A percentile compares a stretch with the other conserved stretches of the same genome.
These are phyloP conservation scores for Moesziomyces antarcticus DNA, from an alignment of 1,284 basidiomycete species.

Conservation along the genomic window DNA sequence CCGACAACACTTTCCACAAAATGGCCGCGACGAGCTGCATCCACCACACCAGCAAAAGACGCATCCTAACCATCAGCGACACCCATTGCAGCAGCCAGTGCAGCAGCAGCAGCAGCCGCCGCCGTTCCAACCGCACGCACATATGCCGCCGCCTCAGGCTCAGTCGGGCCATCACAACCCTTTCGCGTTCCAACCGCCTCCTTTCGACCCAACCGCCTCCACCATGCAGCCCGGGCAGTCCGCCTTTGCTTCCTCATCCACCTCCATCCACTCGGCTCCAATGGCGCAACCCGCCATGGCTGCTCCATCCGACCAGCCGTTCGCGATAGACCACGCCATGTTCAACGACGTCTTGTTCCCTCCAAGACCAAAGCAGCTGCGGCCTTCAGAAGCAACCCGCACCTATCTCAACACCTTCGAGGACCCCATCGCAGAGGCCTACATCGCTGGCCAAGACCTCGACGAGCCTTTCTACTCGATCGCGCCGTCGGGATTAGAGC, in stretches of 20 bases:
- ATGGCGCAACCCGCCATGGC: too few species aligned
- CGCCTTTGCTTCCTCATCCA: neutral
- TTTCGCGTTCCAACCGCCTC: slow-evolving; percentile 18
- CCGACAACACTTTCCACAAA: slow-evolving; percentile 5
- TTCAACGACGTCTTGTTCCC: slow-evolving; percentile 12
- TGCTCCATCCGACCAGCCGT: neutral
- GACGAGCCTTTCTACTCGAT: slow-evolving; percentile 48
- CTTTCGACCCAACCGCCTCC: neutral
- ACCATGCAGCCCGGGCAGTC: neutral
- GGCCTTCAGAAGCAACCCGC: slow-evolving; percentile 3
- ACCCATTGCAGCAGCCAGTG: slow-evolving; percentile 9
- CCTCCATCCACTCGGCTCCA: neutral
- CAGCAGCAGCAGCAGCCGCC: slow-evolving; percentile 13
- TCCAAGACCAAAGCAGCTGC: slow-evolving; percentile 1
- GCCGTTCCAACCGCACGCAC: slow-evolving; percentile 9
- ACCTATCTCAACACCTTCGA: slow-evolving; percentile 40
- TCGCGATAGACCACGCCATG: neutral
- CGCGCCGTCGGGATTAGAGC: slow-evolving; percentile 17
- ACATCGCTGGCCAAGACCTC: slow-evolving; percentile 35
- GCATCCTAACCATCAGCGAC: slow-evolving; percentile 2
- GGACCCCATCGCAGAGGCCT: slow-evolving; percentile 45
- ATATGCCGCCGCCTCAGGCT: neutral
- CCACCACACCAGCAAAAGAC: slow-evolving; percentile 9
- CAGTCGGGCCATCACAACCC: slow-evolving; percentile 6
- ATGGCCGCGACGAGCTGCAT: slow-evolving; percentile 6